Percentiles rank a stretch among this genome's conserved stretches.
phyloP scores from a whole-genome alignment of 1,139 yeast genomes.

The Meyerozyma guilliermondii region DNA sequence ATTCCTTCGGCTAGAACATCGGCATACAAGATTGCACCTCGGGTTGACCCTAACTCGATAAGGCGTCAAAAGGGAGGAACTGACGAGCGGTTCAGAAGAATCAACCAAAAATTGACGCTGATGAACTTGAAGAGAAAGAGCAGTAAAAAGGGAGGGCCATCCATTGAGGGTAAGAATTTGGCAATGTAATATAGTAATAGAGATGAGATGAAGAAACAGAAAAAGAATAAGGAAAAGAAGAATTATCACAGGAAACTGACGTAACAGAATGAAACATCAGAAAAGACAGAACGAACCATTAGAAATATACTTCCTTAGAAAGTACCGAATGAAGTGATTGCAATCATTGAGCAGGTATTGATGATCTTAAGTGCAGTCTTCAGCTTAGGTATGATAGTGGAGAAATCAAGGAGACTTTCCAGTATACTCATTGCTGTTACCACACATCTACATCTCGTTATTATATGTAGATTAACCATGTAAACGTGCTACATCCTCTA shows the following conservation, averaged over 20 bases:
- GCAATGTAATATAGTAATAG: conserved; percentile 26
- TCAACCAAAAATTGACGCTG: conserved; percentile 50
- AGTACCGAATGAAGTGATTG: no score
- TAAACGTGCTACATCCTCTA: background rate
- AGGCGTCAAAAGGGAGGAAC: conserved; percentile 43
- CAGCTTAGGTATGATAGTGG: no score
- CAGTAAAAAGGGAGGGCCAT: conserved; percentile 63
- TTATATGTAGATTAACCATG: background rate
- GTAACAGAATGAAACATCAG: no score
- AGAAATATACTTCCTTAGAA: no score
- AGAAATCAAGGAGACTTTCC: no score
- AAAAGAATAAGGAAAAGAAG: background rate
- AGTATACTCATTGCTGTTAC: no score
- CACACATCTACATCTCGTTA: conserved; percentile 1
- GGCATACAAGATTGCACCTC: conserved; percentile 89
- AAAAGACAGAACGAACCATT: no score
- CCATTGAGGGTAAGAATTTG: conserved; percentile 73
- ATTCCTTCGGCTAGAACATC: conserved; percentile 87
- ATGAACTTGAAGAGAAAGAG: conserved; percentile 43
- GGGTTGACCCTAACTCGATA: conserved; percentile 48
- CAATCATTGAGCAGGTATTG: no score
- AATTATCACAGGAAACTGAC: background rate
- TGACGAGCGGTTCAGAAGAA: conserved; percentile 76
- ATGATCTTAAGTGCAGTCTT: no score
- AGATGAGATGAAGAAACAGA: background rate